Evolutionary conservation across 192 early-diverging fungal species (phyloP).

Genomic region (Backusella macrospora): DNA sequence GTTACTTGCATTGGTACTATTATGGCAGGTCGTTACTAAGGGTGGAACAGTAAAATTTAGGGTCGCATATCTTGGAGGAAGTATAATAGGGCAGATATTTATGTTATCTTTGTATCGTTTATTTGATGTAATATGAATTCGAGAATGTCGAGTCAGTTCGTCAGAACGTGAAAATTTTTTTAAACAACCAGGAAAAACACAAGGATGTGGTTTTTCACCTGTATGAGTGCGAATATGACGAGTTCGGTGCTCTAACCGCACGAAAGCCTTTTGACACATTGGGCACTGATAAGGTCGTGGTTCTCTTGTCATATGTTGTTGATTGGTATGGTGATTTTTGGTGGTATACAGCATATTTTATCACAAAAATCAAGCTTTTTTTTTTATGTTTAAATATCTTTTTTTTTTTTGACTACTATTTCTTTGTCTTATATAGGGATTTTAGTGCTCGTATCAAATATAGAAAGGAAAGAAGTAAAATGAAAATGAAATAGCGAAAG

Average conservation of each 20-base stretch:
- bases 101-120: conserved; percentile 24
- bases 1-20: neutral
- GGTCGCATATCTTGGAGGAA: conserved; percentile 18
- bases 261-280: conserved; percentile 67
- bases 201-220: conserved; percentile 80
- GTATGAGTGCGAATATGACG: conserved; percentile 87
- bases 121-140: conserved; percentile 50
- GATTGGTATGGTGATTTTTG: neutral
- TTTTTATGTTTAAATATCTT: too few species aligned
- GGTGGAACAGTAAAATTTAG: neutral
- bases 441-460: too few species aligned
- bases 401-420: too few species aligned
- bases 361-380: too few species aligned
- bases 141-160: conserved; percentile 59
- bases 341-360: neutral
- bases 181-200: conserved; percentile 62
- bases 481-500: neutral
- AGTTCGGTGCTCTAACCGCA: conserved; percentile 78
- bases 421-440: too few species aligned
- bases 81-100: neutral
- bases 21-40: neutral
- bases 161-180: conserved; percentile 84
- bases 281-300: conserved; percentile 58
- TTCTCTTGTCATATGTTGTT: conserved; percentile 13
- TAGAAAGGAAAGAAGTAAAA: neutral